Conservation (phyloP, 371 early-diverging fungal genomes). For the Haplosporangium sp. region DNA sequence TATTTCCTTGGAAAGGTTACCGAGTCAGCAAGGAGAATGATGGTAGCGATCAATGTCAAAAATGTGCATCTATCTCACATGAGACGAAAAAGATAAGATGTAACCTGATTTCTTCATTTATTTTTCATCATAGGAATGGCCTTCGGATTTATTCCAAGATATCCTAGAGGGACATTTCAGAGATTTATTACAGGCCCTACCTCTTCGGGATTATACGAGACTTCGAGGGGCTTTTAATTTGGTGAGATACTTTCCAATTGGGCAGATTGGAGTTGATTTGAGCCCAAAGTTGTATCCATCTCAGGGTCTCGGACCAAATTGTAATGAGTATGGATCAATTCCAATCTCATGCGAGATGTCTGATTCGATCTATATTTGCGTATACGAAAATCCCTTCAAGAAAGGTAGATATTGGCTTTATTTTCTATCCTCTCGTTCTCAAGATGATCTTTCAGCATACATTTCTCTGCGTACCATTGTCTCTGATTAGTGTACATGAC, state of each 20-base stretch:
- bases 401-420: not conserved
- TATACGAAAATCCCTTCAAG: slow-evolving; percentile 56
- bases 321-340: slow-evolving; percentile 69
- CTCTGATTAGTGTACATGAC: not conserved
- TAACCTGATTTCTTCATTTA: not conserved
- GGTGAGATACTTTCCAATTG: slow-evolving; percentile 65
- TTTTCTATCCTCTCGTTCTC: not conserved
- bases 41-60: not conserved
- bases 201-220: slow-evolving; percentile 70
- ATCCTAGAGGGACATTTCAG: slow-evolving; percentile 64
- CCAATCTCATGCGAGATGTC: slow-evolving; percentile 81
- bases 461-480: not conserved
- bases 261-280: slow-evolving; percentile 66
- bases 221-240: slow-evolving; percentile 71
- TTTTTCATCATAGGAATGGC: slow-evolving; percentile 73
- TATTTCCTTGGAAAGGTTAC: not conserved
- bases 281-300: slow-evolving; percentile 82
- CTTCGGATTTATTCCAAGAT: slow-evolving; percentile 64
- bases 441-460: not conserved
- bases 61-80: not conserved
- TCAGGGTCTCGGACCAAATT: slow-evolving; percentile 58
- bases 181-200: slow-evolving; percentile 68
- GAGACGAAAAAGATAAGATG: not conserved
- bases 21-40: not conserved
- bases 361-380: slow-evolving; percentile 83